Conservation (phyloP, 495 filamentous ascomycete genomes). For the Cudoniella acicularis region DNA sequence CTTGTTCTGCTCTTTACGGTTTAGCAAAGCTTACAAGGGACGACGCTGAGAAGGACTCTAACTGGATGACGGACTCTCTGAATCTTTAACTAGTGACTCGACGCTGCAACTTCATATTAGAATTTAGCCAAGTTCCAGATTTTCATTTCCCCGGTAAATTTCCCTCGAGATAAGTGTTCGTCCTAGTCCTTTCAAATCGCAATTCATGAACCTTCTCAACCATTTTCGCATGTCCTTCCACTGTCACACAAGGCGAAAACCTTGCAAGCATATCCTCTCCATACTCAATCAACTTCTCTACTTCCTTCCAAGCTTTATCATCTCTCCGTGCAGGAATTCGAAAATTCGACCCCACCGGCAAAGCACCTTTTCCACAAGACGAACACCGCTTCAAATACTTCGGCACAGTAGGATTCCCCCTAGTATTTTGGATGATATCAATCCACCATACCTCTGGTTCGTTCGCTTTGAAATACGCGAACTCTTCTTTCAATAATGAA, state of each 20-base stretch:
- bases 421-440: too few species aligned
- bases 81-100: too few species aligned
- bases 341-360: neutral
- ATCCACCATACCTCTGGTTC: neutral
- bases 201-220: neutral
- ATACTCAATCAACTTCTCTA: neutral
- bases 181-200: neutral
- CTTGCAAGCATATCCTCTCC: neutral
- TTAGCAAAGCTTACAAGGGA: too few species aligned
- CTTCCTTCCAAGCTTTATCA: neutral
- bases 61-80: too few species aligned
- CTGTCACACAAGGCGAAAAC: neutral
- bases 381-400: neutral
- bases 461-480: neutral
- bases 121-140: too few species aligned
- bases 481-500: neutral
- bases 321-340: neutral
- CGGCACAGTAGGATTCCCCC: too few species aligned
- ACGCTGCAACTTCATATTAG: too few species aligned
- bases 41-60: too few species aligned
- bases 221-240: neutral
- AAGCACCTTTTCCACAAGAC: neutral
- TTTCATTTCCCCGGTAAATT: too few species aligned
- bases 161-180: too few species aligned
- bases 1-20: too few species aligned